A percentile compares a stretch with the other conserved stretches of the same genome.
These are phyloP conservation scores for Phytophthora hybrid DNA, from an alignment of 352 stramenopile genomes.

Conservation along the genomic window DNA sequence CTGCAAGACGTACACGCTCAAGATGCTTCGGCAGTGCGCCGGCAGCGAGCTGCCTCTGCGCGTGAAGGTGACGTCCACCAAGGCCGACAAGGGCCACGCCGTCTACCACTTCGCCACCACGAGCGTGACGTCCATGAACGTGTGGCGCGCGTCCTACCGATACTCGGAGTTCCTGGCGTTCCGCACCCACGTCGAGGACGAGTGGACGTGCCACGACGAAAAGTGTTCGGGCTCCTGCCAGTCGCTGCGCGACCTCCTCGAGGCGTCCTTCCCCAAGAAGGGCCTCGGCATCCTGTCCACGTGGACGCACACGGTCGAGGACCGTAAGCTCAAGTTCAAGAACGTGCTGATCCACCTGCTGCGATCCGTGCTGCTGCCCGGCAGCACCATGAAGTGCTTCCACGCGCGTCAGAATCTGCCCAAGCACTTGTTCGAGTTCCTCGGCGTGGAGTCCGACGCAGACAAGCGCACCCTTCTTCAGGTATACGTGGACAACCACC, in stretches of 20 bases:
- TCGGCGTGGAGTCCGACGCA: slow-evolving; percentile 48
- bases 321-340: slow-evolving; percentile 71
- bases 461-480: slow-evolving; percentile 62
- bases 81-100: slow-evolving; percentile 54
- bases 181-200: slow-evolving; percentile 60
- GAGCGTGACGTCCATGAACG: slow-evolving; percentile 59
- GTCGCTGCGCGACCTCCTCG: slow-evolving; percentile 68
- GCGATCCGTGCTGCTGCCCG: slow-evolving; percentile 67
- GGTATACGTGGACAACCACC: slow-evolving; percentile 64
- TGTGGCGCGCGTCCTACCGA: slow-evolving; percentile 63
- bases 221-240: slow-evolving; percentile 75
- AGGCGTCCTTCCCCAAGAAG: slow-evolving; percentile 71
- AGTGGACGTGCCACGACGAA: slow-evolving; percentile 60
- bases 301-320: slow-evolving; percentile 49
- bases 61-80: slow-evolving; percentile 51
- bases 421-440: slow-evolving; percentile 52
- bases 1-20: slow-evolving; percentile 56
- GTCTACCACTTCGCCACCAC: slow-evolving; percentile 62
- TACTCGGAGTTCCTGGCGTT: slow-evolving; percentile 76
- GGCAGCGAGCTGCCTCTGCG: slow-evolving; percentile 56
- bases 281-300: slow-evolving; percentile 49
- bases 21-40: slow-evolving; percentile 48
- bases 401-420: slow-evolving; percentile 50
- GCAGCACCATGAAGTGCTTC: slow-evolving; percentile 74
- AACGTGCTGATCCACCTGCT: slow-evolving; percentile 75